Evolutionary conservation across 345 rosid species (phyloP), one percentile per base, ranked within the genome.

Genomic region (Camelina neglecta): DNA sequence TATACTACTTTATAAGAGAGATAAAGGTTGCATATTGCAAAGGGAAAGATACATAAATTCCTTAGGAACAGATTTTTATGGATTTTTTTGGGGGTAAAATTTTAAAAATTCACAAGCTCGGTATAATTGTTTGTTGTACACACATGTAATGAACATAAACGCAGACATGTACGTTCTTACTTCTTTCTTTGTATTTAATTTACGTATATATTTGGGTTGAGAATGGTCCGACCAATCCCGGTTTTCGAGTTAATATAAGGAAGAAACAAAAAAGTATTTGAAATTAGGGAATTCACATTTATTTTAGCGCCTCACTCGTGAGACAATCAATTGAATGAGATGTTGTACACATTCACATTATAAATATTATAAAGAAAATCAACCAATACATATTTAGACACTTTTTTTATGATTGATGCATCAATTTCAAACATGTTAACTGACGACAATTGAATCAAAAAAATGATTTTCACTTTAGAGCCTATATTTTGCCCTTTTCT

Each of bases 141-240:
- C 56, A 44, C 35, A 68, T 49, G 63, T 33, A 71, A 75, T 57
- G 69, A 71, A 70, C 60, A 47, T 11, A 64, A 63, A 63, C 75
- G 71, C 54, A 67, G 80, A 71, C 36, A 63, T 64, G 71, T 77
- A 71, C 75, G 21, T 35, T 29, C 31, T 29, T 29, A 29, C 31
- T 4, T 0, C 31, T 29, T 56, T 48, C 53, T 47, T 64, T 8
- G 11, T 56, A 64, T 45, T 77, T 70, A 76, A 36, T 18, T 18
- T 18, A 18, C 18, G 18, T 18, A 18, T 18, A 76, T 76, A 64
- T 71, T 24, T 71, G 60, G 75, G 55, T 71, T 64, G 60, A 6
- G 21, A 71, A 64, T 63, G 72, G 75, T 71, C 80, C 80, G 80
- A 71, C 80, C 80, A 64, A 38, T 56, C 75, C 75, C 71, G 24